Evolutionary conservation across 495 filamentous ascomycete genomes (phyloP).

Genomic region (Aspergillus kassunensis): DNA sequence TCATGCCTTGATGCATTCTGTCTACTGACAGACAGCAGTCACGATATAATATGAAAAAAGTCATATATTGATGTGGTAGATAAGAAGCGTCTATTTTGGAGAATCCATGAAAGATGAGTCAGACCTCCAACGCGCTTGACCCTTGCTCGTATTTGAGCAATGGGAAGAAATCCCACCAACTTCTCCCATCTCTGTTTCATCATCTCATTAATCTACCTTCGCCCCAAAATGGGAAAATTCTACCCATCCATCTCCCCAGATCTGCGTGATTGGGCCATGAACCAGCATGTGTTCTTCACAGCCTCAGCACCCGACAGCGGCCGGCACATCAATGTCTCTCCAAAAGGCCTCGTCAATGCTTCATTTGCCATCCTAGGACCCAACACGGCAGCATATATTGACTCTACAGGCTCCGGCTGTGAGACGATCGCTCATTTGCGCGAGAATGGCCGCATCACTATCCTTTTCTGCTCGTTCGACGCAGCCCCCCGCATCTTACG

Average conservation of each 20-base stretch:
- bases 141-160: too few species aligned
- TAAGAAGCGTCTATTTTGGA: too few species aligned
- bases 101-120: too few species aligned
- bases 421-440: constrained; percentile 72
- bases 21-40: too few species aligned
- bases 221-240: constrained; percentile 56
- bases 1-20: too few species aligned
- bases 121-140: too few species aligned
- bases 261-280: constrained; percentile 53
- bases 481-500: constrained; percentile 61
- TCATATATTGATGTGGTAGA: too few species aligned
- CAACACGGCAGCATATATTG: constrained; percentile 64
- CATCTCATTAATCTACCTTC: too few species aligned
- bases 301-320: constrained; percentile 60
- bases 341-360: constrained; percentile 55
- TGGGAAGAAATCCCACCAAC: too few species aligned
- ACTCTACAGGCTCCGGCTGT: constrained; percentile 64
- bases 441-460: constrained; percentile 69
- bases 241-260: constrained; percentile 55
- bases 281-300: constrained; percentile 65
- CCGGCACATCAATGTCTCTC: constrained; percentile 64
- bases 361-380: constrained; percentile 57
- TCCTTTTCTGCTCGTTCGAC: constrained; percentile 69
- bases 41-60: too few species aligned
- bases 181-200: too few species aligned